Evolutionary conservation across 768 basidiomycete species (phyloP), one percentile per base, ranked within the genome.

Genomic region (Macrolepiota fuliginosa): DNA sequence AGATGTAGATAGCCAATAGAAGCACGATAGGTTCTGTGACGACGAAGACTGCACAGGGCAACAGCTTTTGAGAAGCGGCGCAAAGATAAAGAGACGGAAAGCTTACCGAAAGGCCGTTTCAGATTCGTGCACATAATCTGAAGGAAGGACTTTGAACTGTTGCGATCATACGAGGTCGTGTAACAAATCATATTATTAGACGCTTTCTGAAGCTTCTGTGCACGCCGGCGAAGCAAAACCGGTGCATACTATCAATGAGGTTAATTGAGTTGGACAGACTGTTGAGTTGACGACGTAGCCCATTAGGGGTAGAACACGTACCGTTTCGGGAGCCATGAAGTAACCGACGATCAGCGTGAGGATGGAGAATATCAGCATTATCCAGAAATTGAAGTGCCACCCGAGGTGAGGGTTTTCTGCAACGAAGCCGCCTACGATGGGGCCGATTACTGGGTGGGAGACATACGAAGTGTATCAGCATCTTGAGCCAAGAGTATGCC

Each of bases 311-410:
- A 51, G 32, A 22, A 4, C 22, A 65, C 77, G 37, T 67, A 83
- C 85, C 61, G 87, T 88, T 73, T 89, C 87, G 7, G 85, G 82
- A 13, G 82, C 79, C 51, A 76, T 39, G 56, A 86, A 71, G 56
- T 83, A 77, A 4, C 81, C 81, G 3, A 77, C 65, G 25, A 81
- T 60, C 19, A 83, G 73, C 19, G 79, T 80, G 53, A 82, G 56
- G 2, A 65, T 74, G 13, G 85, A 77, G 61, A 85, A 78, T 22
- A 84, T 81, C 65, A 86, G 78, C 76, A 84, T 83, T 58, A 89
- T 74, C 85, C 86, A 87, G 69, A 88, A 89, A 56, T 83, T 82
- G 67, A 84, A 85, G 40, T 80, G 78, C 85, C 86, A 89, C 19
- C 82, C 83, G 10, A 84, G 75, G 24, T 66, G 72, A 10, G 73